Conservation (phyloP, 495 filamentous ascomycete species). For the Thermothielavioides terrestris region DNA sequence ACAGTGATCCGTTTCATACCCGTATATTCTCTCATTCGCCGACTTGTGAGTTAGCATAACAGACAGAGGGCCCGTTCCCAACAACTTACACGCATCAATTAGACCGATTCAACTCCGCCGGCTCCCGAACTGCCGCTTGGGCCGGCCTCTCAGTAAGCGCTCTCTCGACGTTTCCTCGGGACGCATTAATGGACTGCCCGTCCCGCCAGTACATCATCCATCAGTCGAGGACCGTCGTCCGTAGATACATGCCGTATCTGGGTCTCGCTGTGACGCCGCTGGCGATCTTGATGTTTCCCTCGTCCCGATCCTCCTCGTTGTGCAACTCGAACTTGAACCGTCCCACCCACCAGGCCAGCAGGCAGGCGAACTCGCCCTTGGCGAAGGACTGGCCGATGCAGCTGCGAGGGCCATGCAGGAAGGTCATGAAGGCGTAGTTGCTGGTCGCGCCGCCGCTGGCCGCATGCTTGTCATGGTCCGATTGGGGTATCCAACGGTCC, state of each 20-base stretch:
- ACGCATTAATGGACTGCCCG: background rate
- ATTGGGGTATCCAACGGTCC: constrained; percentile 49
- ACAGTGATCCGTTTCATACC: too few relatives aligned
- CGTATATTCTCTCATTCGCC: too few relatives aligned
- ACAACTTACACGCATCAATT: too few relatives aligned
- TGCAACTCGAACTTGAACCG: constrained; percentile 58
- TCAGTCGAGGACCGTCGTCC: constrained; percentile 50
- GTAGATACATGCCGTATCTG: constrained; percentile 54
- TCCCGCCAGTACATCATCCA: constrained; percentile 40
- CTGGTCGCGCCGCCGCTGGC: constrained; percentile 44
- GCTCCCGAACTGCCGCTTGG: too few relatives aligned
- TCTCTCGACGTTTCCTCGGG: too few relatives aligned
- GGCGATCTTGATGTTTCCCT: constrained; percentile 50
- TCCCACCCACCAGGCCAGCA: constrained; percentile 69
- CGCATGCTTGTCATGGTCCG: constrained; percentile 24
- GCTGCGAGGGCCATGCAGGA: constrained; percentile 51
- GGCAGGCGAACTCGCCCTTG: constrained; percentile 70
- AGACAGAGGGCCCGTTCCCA: too few relatives aligned
- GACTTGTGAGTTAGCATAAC: too few relatives aligned
- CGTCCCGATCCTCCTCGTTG: constrained; percentile 45
- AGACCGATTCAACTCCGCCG: too few relatives aligned
- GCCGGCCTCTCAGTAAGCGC: too few relatives aligned
- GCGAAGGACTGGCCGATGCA: constrained; percentile 69
- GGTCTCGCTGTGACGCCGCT: constrained; percentile 55
- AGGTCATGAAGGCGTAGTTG: constrained; percentile 54